Conservation (phyloP, 169 alveolate species). For the Eimeria acervulina region DNA sequence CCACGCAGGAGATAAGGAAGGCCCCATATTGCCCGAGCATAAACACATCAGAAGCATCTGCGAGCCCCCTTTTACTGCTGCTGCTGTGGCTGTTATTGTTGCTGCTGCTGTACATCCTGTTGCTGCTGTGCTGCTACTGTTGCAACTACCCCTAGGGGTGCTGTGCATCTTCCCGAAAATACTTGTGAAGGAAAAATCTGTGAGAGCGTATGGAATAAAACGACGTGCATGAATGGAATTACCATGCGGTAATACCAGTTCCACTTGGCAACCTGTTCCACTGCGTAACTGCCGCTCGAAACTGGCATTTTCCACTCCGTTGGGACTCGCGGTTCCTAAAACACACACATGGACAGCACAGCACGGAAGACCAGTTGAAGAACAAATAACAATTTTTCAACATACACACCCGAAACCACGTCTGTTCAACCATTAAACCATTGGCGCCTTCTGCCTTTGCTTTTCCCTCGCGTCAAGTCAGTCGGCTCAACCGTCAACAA, state of each 20-base stretch:
- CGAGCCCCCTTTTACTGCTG: background rate
- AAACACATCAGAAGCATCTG: background rate
- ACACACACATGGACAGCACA: background rate
- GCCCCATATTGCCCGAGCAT: background rate
- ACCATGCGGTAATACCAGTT: conserved; percentile 88
- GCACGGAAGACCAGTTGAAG: background rate
- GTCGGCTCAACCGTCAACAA: background rate
- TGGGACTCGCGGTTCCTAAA: conserved; percentile 74
- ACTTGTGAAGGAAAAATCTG: background rate
- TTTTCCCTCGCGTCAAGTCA: background rate
- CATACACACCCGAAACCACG: background rate
- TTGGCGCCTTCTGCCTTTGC: background rate
- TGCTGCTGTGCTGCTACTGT: background rate
- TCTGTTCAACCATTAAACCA: background rate
- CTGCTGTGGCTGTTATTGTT: background rate
- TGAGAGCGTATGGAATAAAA: background rate
- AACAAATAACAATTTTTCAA: background rate
- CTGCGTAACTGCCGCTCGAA: conserved; percentile 79
- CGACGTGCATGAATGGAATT: background rate
- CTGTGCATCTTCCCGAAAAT: background rate
- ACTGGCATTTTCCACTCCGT: conserved; percentile 78
- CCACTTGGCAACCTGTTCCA: conserved; percentile 88
- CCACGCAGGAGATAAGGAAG: background rate
- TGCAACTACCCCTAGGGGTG: background rate
- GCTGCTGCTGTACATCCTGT: background rate